These are phyloP conservation scores for Nigrograna mackinnonii DNA, from an alignment of 2,329 filamentous ascomycete species.

Conservation along the genomic window DNA sequence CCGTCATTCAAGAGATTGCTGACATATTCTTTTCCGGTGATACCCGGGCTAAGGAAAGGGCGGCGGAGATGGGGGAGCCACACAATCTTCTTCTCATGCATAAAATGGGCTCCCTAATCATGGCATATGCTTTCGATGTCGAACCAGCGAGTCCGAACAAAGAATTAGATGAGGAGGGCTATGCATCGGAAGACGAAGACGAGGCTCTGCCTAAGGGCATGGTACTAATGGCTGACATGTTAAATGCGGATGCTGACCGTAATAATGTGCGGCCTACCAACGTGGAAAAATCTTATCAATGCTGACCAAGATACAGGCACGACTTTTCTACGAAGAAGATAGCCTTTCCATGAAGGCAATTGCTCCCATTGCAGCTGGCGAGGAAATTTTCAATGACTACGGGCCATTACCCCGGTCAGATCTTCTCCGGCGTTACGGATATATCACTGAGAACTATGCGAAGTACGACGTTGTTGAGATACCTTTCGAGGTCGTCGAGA, in stretches of 20 bases:
- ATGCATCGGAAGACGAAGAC: slow-evolving; percentile 51
- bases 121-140: slow-evolving; percentile 92
- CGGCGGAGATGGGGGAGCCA: slow-evolving; percentile 47
- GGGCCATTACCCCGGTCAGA: slow-evolving; percentile 83
- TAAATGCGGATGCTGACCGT: slow-evolving; percentile 81
- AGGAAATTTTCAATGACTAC: slow-evolving; percentile 88
- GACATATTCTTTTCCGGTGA: slow-evolving; percentile 45
- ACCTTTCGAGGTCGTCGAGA: slow-evolving; percentile 60
- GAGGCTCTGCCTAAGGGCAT: slow-evolving; percentile 71
- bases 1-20: slow-evolving; percentile 50
- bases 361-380: slow-evolving; percentile 67
- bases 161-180: slow-evolving; percentile 61
- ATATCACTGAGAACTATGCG: slow-evolving; percentile 77
- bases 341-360: slow-evolving; percentile 72
- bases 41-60: slow-evolving; percentile 27
- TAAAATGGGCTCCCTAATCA: slow-evolving; percentile 83
- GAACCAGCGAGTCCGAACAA: slow-evolving; percentile 51
- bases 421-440: slow-evolving; percentile 82
- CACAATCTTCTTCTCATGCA: slow-evolving; percentile 66
- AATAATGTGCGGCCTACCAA: slow-evolving; percentile 65
- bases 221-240: slow-evolving; percentile 87
- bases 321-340: slow-evolving; percentile 63
- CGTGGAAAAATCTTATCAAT: slow-evolving; percentile 21
- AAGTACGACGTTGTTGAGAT: slow-evolving; percentile 85
- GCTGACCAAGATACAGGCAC: slow-evolving; percentile 46